Percentiles rank a stretch among this genome's conserved stretches.
Conservation (phyloP, 345 rosid genomes). For the Bruguiera sexangula region DNA sequence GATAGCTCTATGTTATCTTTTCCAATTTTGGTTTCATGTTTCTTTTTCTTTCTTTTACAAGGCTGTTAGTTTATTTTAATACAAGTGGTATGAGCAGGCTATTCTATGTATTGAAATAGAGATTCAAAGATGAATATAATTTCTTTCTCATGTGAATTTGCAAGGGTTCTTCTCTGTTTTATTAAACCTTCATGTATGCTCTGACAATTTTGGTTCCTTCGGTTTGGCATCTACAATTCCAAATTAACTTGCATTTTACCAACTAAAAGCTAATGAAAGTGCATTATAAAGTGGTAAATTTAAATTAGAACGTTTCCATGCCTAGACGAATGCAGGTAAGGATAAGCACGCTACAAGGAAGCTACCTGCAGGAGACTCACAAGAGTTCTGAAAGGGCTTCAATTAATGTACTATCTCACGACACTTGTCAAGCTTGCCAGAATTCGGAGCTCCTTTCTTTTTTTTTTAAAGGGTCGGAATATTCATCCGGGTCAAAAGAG, state of each 20-base stretch:
- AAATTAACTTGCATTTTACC: no score
- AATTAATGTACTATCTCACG: no score
- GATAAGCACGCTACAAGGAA: slow-evolving; percentile 4
- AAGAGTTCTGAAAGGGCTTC: not conserved
- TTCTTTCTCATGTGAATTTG: no score
- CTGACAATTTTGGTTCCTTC: no score
- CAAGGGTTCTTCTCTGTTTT: no score
- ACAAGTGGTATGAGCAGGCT: slow-evolving; percentile 19
- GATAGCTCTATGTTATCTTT: slow-evolving; percentile 6
- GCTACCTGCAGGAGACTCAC: not conserved
- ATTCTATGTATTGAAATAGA: slow-evolving; percentile 28
- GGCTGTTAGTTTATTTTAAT: slow-evolving; percentile 8
- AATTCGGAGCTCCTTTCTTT: not conserved
- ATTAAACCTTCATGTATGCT: no score
- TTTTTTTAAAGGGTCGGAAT: not conserved
- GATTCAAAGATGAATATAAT: no score
- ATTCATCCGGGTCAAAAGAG: not conserved
- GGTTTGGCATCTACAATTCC: no score
- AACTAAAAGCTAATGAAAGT: no score
- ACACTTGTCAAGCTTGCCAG: not conserved
- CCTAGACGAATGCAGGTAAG: slow-evolving; percentile 12
- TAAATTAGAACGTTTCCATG: slow-evolving; percentile 2
- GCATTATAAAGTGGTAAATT: no score
- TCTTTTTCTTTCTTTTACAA: not conserved
- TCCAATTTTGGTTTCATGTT: slow-evolving; percentile 14